Conservation (phyloP, 768 basidiomycete genomes). For the Phaffia tasmanica region DNA sequence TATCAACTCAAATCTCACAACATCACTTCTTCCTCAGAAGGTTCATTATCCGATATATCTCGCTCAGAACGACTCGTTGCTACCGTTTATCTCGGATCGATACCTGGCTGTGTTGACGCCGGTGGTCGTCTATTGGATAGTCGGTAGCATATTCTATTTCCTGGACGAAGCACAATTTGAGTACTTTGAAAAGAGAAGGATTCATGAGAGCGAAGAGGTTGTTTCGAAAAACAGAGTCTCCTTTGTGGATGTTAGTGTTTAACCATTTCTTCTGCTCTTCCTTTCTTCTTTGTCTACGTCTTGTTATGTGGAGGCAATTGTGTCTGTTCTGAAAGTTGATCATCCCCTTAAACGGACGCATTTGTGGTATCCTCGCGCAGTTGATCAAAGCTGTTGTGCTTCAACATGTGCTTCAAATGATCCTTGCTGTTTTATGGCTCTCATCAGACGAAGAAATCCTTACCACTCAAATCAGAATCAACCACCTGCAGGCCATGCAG, state of each 20-base stretch:
- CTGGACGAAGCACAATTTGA: slow-evolving; percentile 58
- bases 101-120: slow-evolving; percentile 62
- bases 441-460: slow-evolving; percentile 40
- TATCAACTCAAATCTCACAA: no score
- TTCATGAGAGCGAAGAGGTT: slow-evolving; percentile 79
- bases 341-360: background rate
- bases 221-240: slow-evolving; percentile 62
- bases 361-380: slow-evolving; percentile 33
- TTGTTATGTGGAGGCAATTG: background rate
- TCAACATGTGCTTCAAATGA: slow-evolving; percentile 77
- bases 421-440: slow-evolving; percentile 59
- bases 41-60: no score
- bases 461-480: slow-evolving; percentile 35
- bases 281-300: background rate
- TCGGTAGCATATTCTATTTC: slow-evolving; percentile 66
- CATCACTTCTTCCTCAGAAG: no score
- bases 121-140: slow-evolving; percentile 69
- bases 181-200: slow-evolving; percentile 69
- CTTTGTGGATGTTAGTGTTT: slow-evolving; percentile 33
- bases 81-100: slow-evolving; percentile 58
- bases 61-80: slow-evolving; percentile 28
- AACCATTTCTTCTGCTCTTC: background rate
- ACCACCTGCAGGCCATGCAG: slow-evolving; percentile 41
- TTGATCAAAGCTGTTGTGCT: slow-evolving; percentile 72
- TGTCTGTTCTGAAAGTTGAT: background rate